Conservation (phyloP, 2,329 filamentous ascomycete genomes). For the Hypoxylon sp. region DNA sequence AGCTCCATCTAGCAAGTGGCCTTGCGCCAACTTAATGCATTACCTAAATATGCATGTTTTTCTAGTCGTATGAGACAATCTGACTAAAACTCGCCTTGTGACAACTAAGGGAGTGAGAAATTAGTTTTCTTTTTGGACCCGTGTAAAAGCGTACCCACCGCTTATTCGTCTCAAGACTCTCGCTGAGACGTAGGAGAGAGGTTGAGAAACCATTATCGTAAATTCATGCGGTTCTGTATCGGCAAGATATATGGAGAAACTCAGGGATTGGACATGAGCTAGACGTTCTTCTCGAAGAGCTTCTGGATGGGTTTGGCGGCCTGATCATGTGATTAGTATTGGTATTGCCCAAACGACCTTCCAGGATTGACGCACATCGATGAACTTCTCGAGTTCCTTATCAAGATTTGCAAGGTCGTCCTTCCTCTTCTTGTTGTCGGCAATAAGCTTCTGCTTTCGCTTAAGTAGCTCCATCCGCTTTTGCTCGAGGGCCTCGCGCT, state of each 20-base stretch:
- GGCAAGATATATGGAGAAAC: neutral
- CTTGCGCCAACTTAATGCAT: neutral
- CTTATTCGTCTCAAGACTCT: neutral
- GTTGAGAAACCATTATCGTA: neutral
- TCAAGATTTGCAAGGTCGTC: slow-evolving; percentile 93
- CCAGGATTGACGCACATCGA: slow-evolving; percentile 76
- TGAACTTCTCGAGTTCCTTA: slow-evolving; percentile 92
- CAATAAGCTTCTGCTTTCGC: slow-evolving; percentile 73
- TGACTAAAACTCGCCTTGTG: neutral
- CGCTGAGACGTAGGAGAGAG: neutral
- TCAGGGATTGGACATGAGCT: neutral
- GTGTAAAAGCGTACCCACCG: neutral
- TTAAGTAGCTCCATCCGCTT: slow-evolving; percentile 82
- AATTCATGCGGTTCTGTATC: neutral
- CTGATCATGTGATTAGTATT: slow-evolving; percentile 59
- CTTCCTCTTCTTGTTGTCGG: slow-evolving; percentile 90
- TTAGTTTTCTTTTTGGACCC: neutral
- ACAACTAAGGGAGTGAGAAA: slow-evolving; percentile 3
- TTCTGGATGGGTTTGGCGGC: slow-evolving; percentile 90
- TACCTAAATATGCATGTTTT: neutral
- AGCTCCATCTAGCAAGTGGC: neutral
- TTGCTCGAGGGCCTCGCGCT: slow-evolving; percentile 88
- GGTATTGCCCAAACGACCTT: slow-evolving; percentile 39
- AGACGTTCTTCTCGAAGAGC: slow-evolving; percentile 78
- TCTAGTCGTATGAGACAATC: neutral